These are phyloP conservation scores for Didymella glomerata DNA, from an alignment of 2,329 filamentous ascomycete genomes.

Conservation along the genomic window DNA sequence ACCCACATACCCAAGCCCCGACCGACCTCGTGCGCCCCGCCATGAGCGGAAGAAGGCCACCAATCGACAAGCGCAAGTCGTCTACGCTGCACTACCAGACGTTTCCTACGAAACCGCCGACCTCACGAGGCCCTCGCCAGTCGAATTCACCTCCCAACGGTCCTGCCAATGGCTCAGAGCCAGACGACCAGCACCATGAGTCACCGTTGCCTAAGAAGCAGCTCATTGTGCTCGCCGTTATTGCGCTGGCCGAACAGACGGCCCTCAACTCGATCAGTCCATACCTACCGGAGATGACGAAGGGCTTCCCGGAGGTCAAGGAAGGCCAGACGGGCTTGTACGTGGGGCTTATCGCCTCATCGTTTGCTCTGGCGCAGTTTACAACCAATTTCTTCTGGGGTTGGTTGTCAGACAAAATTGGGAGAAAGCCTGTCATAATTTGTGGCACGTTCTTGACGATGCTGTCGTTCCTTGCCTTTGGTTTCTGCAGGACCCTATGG, in stretches of 20 bases:
- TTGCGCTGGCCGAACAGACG: slow-evolving; percentile 93
- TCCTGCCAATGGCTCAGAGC: slow-evolving; percentile 46
- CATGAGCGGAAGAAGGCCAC: slow-evolving; percentile 48
- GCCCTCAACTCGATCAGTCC: slow-evolving; percentile 96
- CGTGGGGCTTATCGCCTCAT: slow-evolving; percentile 87
- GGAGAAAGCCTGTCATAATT: slow-evolving; percentile 83
- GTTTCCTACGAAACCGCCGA: slow-evolving; percentile 78
- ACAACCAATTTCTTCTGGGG: slow-evolving; percentile 93
- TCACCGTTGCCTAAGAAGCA: slow-evolving; percentile 85
- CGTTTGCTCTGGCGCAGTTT: slow-evolving; percentile 92
- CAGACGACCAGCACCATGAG: slow-evolving; percentile 56
- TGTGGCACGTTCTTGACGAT: slow-evolving; percentile 84
- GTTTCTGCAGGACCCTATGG: slow-evolving; percentile 82
- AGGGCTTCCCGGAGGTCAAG: slow-evolving; percentile 81
- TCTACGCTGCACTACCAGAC: slow-evolving; percentile 78
- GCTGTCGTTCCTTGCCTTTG: slow-evolving; percentile 83
- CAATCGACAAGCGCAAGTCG: slow-evolving; percentile 56
- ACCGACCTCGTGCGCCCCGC: slow-evolving; percentile 19
- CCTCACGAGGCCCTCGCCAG: slow-evolving; percentile 66
- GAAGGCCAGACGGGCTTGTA: slow-evolving; percentile 79
- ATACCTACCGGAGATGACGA: slow-evolving; percentile 92
- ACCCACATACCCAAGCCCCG: slow-evolving; percentile 9
- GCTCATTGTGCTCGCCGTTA: slow-evolving; percentile 82
- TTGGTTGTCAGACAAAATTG: slow-evolving; percentile 79
- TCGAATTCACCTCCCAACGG: slow-evolving; percentile 40